A percentile compares a stretch with the other conserved stretches of the same genome.
phyloP scores from a whole-genome alignment of 306 rosid species.

The Vachellia collinsii region DNA sequence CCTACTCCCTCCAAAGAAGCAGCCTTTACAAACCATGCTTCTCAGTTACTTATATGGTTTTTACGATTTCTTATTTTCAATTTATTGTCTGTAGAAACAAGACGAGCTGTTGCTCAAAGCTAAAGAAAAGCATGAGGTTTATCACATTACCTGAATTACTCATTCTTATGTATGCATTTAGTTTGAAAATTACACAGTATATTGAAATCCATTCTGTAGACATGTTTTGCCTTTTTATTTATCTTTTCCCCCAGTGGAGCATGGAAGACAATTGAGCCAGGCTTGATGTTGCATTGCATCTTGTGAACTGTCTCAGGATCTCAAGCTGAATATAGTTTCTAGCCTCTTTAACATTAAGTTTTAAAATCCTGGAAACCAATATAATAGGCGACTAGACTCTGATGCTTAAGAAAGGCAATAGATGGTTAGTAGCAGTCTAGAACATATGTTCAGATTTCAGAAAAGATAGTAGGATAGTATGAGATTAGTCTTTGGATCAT shows the following conservation, averaged over 20 bases:
- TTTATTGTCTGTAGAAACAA: slow-evolving; percentile 53
- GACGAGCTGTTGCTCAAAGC: slow-evolving; percentile 74
- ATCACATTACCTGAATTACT: slow-evolving; percentile 31
- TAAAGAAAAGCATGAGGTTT: slow-evolving; percentile 76
- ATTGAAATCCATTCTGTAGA: slow-evolving; percentile 5
- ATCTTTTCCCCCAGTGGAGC: neutral
- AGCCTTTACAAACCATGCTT: slow-evolving; percentile 21
- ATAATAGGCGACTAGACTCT: neutral
- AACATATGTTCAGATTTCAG: slow-evolving; percentile 5
- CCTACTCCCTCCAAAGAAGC: neutral
- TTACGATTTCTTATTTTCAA: slow-evolving; percentile 27
- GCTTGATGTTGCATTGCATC: neutral
- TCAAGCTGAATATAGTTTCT: neutral
- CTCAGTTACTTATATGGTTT: neutral
- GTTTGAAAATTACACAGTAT: slow-evolving; percentile 17
- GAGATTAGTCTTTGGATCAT: slow-evolving; percentile 6
- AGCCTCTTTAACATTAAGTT: slow-evolving; percentile 3
- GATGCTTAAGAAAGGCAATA: neutral
- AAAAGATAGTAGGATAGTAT: neutral
- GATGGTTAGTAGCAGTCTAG: slow-evolving; percentile 3
- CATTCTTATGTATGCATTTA: slow-evolving; percentile 11
- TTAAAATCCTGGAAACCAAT: neutral
- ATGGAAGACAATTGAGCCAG: neutral
- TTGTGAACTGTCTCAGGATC: neutral
- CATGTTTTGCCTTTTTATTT: neutral